Base-by-base conservation (phyloP, 2,329 filamentous ascomycete genomes). In the Microdochium nivale region DNA sequence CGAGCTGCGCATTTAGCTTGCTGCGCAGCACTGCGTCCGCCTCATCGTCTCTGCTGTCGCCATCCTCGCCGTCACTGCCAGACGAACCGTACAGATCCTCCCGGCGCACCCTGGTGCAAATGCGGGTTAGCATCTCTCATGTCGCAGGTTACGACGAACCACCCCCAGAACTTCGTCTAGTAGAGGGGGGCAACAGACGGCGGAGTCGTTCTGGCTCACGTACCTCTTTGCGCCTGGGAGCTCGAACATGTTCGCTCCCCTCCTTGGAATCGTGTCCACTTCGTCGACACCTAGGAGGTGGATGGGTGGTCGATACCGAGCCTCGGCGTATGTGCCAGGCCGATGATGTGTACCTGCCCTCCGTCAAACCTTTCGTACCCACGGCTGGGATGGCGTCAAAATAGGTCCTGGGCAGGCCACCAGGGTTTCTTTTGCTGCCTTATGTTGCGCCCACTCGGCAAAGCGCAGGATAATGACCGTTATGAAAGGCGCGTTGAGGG, bases 181-280 rank as follows among this genome's bases (percentile, higher is more conserved):
- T 37, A 11, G 23, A 48, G 50, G 30, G 25, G 48, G 21, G n/a
- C n/a, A n/a, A n/a, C n/a, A n/a, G n/a, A n/a, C n/a, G n/a, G n/a
- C n/a, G n/a, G n/a, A n/a, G n/a, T n/a, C n/a, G n/a, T n/a, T n/a
- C n/a, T n/a, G n/a, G n/a, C 33, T 3, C 14, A 55, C 68, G 54
- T 64, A 79, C 77, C 75, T 70, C 61, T 79, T 80, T 48, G 76
- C 74, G 52, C 77, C 69, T 32, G 77, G 75, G 9, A 78, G 51
- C 40, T 76, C 73, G 57, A 79, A 79, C 76, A 80, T 80, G 54
- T 32, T 59, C 37, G 53, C 27, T 16, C 46, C 49, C 40, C 48
- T 51, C 50, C 32, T n/a, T 23, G 48, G 33, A 5, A 19, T 48
- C 14, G 9, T 16, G 13, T n/a, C 5, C 23, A 27, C 23, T 30